A percentile compares a stretch with the other conserved stretches of the same genome.
Conservation (phyloP, 805 yeast genomes). For the Ogataea paraovalis region DNA sequence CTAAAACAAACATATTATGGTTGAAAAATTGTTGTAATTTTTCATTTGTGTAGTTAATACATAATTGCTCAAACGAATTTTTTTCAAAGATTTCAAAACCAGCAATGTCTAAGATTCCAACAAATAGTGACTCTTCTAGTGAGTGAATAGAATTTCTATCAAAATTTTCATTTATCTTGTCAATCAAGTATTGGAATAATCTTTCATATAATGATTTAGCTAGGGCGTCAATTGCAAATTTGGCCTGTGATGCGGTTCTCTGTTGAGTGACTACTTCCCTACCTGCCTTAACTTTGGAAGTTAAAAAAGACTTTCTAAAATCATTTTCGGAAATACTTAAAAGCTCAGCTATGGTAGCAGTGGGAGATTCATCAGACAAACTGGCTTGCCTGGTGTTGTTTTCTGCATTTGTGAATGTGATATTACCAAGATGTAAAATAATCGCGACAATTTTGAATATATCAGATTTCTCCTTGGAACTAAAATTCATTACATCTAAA, state of each 20-base stretch:
- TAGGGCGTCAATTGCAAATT: constrained; percentile 77
- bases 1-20: constrained; percentile 57
- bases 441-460: constrained; percentile 68
- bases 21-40: constrained; percentile 58
- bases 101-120: constrained; percentile 59
- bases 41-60: constrained; percentile 59
- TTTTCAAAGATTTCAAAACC: constrained; percentile 58
- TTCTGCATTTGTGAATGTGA: constrained; percentile 61
- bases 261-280: constrained; percentile 79
- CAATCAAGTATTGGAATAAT: constrained; percentile 72
- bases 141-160: constrained; percentile 13
- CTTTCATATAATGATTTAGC: constrained; percentile 85
- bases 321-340: constrained; percentile 55
- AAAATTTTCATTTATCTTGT: constrained; percentile 67
- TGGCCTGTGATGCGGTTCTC: constrained; percentile 74
- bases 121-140: constrained; percentile 36
- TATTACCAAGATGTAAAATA: constrained; percentile 81
- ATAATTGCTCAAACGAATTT: constrained; percentile 57
- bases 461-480: constrained; percentile 46
- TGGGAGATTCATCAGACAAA: constrained; percentile 47
- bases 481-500: constrained; percentile 69
- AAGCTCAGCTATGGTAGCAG: constrained; percentile 51
- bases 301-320: constrained; percentile 57
- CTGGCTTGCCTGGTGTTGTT: constrained; percentile 68
- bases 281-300: constrained; percentile 90